Conservation (phyloP, 768 basidiomycete species). For the Boletus rubroflammeus region DNA sequence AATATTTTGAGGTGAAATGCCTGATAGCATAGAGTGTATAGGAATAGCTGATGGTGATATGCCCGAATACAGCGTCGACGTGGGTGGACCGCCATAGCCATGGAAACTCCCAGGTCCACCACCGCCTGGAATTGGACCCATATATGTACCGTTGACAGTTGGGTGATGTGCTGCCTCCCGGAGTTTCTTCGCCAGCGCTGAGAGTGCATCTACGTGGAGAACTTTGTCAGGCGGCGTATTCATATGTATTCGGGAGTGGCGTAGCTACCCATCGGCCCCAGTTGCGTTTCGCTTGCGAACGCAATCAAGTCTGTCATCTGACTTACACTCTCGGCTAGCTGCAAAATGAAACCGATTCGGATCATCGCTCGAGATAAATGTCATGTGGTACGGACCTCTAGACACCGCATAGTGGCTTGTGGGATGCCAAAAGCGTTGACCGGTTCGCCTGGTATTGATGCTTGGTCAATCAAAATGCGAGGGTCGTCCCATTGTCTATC, state of each 20-base stretch:
- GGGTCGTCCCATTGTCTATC: conserved; percentile 68
- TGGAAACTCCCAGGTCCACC: conserved; percentile 25
- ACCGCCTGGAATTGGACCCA: conserved; percentile 15
- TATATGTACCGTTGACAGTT: conserved; percentile 15
- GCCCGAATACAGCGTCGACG: conserved; percentile 45
- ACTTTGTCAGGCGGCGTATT: conserved; percentile 20
- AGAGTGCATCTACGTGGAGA: conserved; percentile 42
- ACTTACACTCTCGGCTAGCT: conserved; percentile 80
- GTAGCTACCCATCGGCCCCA: conserved; percentile 67
- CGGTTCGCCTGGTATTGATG: conserved; percentile 74
- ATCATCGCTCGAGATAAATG: neutral
- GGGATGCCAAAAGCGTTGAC: conserved; percentile 88
- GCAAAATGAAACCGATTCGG: conserved; percentile 8
- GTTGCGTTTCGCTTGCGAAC: conserved; percentile 48
- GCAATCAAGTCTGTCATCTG: conserved; percentile 77
- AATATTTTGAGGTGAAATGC: conserved; percentile 49
- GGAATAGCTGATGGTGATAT: conserved; percentile 41
- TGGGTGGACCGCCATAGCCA: conserved; percentile 26
- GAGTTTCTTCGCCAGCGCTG: conserved; percentile 37
- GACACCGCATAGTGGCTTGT: conserved; percentile 84
- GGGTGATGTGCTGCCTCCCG: conserved; percentile 28
- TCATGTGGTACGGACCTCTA: conserved; percentile 52
- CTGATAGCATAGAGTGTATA: conserved; percentile 41
- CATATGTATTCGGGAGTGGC: conserved; percentile 23
- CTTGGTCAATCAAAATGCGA: conserved; percentile 53